Conservation (phyloP, 176 grass and related monocot species). For the Carex pumila region DNA sequence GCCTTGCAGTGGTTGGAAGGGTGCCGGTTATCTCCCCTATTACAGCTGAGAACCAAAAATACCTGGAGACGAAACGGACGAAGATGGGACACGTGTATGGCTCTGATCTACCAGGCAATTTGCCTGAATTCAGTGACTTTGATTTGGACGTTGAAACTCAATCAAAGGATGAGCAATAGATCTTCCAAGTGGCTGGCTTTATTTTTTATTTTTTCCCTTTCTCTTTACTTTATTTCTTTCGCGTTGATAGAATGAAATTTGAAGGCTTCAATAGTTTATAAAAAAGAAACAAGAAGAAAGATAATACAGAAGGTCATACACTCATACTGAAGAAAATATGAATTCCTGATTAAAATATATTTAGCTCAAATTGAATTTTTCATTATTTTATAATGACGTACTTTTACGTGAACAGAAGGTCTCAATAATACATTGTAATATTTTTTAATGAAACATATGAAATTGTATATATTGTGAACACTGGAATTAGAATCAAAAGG, state of each 20-base stretch:
- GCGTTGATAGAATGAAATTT: background rate
- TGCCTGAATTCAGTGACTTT: slow-evolving; percentile 34
- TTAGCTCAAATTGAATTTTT: too few species aligned
- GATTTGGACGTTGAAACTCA: slow-evolving; percentile 6
- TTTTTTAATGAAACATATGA: too few species aligned
- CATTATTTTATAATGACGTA: too few species aligned
- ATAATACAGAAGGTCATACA: background rate
- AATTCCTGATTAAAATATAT: background rate
- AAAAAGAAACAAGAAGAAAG: background rate
- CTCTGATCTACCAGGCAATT: slow-evolving; percentile 65
- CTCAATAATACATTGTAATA: too few species aligned
- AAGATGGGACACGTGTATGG: slow-evolving; percentile 95
- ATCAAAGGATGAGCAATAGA: slow-evolving; percentile 25
- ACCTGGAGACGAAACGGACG: slow-evolving; percentile 89
- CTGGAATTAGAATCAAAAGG: too few species aligned
- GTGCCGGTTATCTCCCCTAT: slow-evolving; percentile 82
- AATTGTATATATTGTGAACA: too few species aligned
- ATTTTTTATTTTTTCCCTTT: background rate
- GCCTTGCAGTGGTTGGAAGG: slow-evolving; percentile 76
- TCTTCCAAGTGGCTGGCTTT: background rate
- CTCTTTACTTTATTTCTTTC: background rate
- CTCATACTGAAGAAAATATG: background rate
- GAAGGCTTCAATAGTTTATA: background rate
- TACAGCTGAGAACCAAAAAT: slow-evolving; percentile 83
- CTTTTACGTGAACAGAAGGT: too few species aligned